Base-by-base conservation (phyloP, 192 early-diverging fungal species). In the Gigaspora rosea region DNA sequence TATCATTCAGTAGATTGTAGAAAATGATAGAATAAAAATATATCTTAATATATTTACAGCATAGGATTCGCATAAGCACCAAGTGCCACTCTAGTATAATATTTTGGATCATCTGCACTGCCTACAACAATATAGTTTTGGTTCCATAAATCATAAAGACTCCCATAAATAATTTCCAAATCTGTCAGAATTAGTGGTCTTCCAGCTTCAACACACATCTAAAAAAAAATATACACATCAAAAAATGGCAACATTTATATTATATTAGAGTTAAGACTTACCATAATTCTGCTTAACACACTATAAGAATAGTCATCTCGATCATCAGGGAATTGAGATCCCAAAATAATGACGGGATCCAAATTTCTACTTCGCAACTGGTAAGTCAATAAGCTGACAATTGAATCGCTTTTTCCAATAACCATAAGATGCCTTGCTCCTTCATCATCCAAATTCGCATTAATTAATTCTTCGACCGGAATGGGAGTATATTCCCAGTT, bases 371-470 rank as follows among this genome's bases (percentile, higher is more conserved):
- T 16, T 15, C n/a, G 3, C 35, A 77, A 77, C 22, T 69, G 50
- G 33, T 68, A 69, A 8, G 76, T 57, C n/a, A 77, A 27, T 3
- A 77, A 32, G 18, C 70, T 35, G 11, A 77, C 41, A 18, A 69
- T 77, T 20, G 56, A 69, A 47, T 77, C 76, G 36, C 62, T 77
- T 69, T 77, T 69, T 6, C 76, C 64, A 77, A 77, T 77, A n/a
- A 77, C 65, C 76, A 77, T 77, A 50, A 77, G 32, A 69, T 68
- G 76, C 22, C 76, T 68, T n/a, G 64, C 76, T 15, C 41, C 65
- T n/a, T 41, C 18, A 49, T 77, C 76, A 47, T 67, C 32, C 12
- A 77, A 18, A 54, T 67, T 77, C 22, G 62, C 49, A 48, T 63
- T 68, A 52, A 77, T 77, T 22, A 65, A 68, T 27, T 41, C 27